Conservation (phyloP, 495 filamentous ascomycete species). For the Penicillium lividum region DNA sequence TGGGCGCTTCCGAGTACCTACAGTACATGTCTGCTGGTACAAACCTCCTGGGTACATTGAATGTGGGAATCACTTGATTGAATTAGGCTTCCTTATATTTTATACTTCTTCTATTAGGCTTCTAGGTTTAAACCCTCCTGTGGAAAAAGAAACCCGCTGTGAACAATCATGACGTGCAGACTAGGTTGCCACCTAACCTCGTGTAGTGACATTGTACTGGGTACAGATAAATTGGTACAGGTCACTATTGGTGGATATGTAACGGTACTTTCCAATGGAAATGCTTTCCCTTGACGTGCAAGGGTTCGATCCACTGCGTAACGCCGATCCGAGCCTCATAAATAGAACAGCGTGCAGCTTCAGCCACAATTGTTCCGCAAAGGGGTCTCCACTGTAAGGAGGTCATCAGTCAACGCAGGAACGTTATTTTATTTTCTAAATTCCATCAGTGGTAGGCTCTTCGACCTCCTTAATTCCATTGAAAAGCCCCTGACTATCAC, state of each 20-base stretch:
- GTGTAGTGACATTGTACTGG: conserved; percentile 5
- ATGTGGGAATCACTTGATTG: too few relatives aligned
- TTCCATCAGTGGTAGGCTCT: too few relatives aligned
- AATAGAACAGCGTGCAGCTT: conserved; percentile 20
- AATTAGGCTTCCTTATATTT: neutral
- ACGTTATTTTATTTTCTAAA: neutral
- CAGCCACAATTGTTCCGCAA: conserved; percentile 13
- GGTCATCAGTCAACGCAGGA: conserved; percentile 5
- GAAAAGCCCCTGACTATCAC: conserved; percentile 19
- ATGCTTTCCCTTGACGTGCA: conserved; percentile 11
- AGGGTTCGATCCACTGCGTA: conserved; percentile 9
- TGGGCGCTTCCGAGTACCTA: too few relatives aligned
- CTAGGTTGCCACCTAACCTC: conserved; percentile 11
- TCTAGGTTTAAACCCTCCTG: neutral
- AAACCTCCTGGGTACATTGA: too few relatives aligned
- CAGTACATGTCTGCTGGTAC: too few relatives aligned
- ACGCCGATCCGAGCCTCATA: conserved; percentile 17
- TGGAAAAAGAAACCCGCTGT: neutral
- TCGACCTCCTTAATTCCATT: neutral
- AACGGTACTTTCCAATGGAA: conserved; percentile 15
- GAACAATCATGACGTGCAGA: conserved; percentile 27
- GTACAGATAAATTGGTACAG: neutral
- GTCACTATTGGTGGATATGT: neutral
- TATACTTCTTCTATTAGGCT: neutral
- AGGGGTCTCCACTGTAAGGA: conserved; percentile 12